Evolutionary conservation across 2,329 filamentous ascomycete genomes (phyloP).

Genomic region (Botrytis sinoallii): DNA sequence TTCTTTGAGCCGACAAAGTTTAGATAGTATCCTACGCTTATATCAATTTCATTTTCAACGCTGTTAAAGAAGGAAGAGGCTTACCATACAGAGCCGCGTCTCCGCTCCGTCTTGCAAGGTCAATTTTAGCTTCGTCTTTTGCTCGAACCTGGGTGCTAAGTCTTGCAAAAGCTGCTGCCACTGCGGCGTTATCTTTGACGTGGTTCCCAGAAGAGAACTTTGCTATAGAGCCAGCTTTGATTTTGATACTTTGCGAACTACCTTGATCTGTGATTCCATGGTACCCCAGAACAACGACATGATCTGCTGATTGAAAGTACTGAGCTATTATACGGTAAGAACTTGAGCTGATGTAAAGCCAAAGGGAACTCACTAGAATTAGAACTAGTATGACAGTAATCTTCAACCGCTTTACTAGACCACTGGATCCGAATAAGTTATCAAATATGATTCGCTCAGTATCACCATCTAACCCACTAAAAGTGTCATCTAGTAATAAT

Average conservation of each 20-base stretch:
- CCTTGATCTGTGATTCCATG: not conserved
- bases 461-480: constrained; percentile 46
- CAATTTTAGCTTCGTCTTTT: constrained; percentile 27
- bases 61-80: not conserved
- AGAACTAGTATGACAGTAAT: constrained; percentile 46
- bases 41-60: not conserved
- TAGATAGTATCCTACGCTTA: constrained; percentile 12
- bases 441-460: constrained; percentile 45
- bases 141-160: constrained; percentile 22
- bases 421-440: constrained; percentile 42
- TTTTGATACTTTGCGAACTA: not conserved
- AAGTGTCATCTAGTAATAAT: constrained; percentile 47
- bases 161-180: constrained; percentile 23
- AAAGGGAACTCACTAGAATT: constrained; percentile 38
- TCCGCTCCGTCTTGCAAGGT: constrained; percentile 30
- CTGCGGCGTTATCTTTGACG: constrained; percentile 6
- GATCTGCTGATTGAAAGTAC: constrained; percentile 42
- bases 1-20: constrained; percentile 8
- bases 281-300: constrained; percentile 39
- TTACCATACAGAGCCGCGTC: constrained; percentile 29
- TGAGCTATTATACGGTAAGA: constrained; percentile 34
- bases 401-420: constrained; percentile 41
- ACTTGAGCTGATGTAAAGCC: not conserved
- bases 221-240: not conserved
- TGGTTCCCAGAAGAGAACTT: not conserved